Base-by-base conservation (phyloP, 768 basidiomycete species). In the Serpula lacrymans region DNA sequence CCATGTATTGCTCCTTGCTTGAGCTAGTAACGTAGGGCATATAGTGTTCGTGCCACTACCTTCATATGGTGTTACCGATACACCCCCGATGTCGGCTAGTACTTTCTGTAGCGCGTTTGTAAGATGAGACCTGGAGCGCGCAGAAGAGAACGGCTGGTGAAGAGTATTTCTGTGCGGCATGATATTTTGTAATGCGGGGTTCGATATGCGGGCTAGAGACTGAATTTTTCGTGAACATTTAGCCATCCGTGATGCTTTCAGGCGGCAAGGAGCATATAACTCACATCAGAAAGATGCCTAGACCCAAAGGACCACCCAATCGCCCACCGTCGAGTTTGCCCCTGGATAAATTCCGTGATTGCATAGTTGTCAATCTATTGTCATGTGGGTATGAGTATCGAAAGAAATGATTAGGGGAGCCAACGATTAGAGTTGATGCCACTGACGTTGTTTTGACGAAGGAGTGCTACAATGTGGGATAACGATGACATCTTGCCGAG, bases 281-380 rank as follows among this genome's bases (percentile, higher is more conserved):
- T 37, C 57, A 93, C 95, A 47, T 96, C 91, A 1, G 89, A 82
- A 22, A 96, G 63, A 6, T 80, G 78, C 11, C 57, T 58, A 21
- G 74, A 71, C 2, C 63, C 67, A 39, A 83, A 81, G 0, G 88
- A 92, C 95, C 95, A 97, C 0, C 77, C 90, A 2, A 98, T 62
- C 0, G 84, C 88, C 92, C 93, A 98, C n/a, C 96, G 77, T 2
- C 84, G 74, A 0, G 95, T 97, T 41, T 84, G 78, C 1, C 94
- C 90, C 62, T 92, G 92, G 3, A 83, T 67, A 33, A 94, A 84
- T 49, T 91, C 84, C 0, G 82, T 82, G 32, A 97, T 68, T 0
- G 81, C 86, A 58, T 94, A 98, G 61, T 96, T 96, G 23, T 77
- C 68, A 31, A 97, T 77, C 91, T 96, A 30, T 16, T 6, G 23